Evolutionary conservation across 2,329 filamentous ascomycete genomes (phyloP).

Genomic region (Thielaviopsis musarum): DNA sequence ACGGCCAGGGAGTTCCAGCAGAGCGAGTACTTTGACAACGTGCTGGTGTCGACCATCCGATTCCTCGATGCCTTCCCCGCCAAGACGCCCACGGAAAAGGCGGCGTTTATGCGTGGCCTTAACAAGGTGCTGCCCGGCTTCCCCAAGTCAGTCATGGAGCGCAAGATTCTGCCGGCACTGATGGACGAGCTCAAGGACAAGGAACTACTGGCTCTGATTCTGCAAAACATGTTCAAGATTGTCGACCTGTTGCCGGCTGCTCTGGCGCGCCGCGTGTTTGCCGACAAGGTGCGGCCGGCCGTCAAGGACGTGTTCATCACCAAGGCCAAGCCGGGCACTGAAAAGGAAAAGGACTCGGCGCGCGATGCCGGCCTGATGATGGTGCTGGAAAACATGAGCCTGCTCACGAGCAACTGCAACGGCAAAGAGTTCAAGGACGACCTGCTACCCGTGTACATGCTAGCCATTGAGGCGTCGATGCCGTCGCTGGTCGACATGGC

Average conservation of each 20-base stretch:
- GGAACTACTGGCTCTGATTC: slow-evolving; percentile 65
- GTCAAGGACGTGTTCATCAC: slow-evolving; percentile 69
- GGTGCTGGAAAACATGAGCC: slow-evolving; percentile 64
- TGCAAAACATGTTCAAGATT: slow-evolving; percentile 88
- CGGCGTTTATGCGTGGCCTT: slow-evolving; percentile 77
- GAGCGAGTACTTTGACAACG: slow-evolving; percentile 92
- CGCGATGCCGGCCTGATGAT: slow-evolving; percentile 87
- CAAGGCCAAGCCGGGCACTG: slow-evolving; percentile 32
- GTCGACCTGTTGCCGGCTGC: slow-evolving; percentile 54
- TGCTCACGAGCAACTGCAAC: slow-evolving; percentile 63
- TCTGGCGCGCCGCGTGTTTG: slow-evolving; percentile 54
- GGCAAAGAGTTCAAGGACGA: slow-evolving; percentile 95
- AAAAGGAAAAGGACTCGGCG: slow-evolving; percentile 64
- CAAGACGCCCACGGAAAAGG: slow-evolving; percentile 82
- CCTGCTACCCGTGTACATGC: slow-evolving; percentile 68
- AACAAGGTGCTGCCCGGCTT: slow-evolving; percentile 81
- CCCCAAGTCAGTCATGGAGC: slow-evolving; percentile 82
- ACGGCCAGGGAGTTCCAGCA: slow-evolving; percentile 85
- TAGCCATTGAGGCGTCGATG: slow-evolving; percentile 75
- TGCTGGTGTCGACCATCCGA: slow-evolving; percentile 86
- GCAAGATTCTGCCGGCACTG: slow-evolving; percentile 77
- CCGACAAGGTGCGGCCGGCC: slow-evolving; percentile 69
- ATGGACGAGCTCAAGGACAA: slow-evolving; percentile 89
- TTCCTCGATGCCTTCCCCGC: slow-evolving; percentile 84
- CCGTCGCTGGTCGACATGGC: slow-evolving; percentile 80